Evolutionary conservation across 352 stramenopile species (phyloP).

Genomic region (Pythium myriotylum): DNA sequence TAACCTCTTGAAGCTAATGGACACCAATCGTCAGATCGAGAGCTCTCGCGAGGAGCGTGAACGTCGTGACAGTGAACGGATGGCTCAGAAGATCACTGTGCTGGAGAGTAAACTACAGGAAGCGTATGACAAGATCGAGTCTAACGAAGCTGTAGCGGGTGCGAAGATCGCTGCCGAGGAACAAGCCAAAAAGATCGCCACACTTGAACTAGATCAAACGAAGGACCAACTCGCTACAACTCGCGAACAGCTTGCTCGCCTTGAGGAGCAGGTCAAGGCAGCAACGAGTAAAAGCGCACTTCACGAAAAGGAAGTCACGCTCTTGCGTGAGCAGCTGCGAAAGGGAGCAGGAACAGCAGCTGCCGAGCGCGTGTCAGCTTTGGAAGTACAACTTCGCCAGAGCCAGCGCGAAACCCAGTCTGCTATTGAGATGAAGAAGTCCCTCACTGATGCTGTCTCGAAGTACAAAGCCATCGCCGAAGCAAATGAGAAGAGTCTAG

Average conservation of each 20-base stretch:
- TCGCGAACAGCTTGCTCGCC: slow-evolving; percentile 48
- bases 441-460: slow-evolving; percentile 56
- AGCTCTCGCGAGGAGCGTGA: slow-evolving; percentile 58
- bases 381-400: slow-evolving; percentile 67
- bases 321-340: slow-evolving; percentile 56
- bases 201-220: slow-evolving; percentile 40
- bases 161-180: slow-evolving; percentile 50
- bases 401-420: slow-evolving; percentile 62
- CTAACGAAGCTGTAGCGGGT: slow-evolving; percentile 50
- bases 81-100: slow-evolving; percentile 47
- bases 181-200: slow-evolving; percentile 60
- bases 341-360: slow-evolving; percentile 66
- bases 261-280: slow-evolving; percentile 57
- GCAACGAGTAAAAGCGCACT: slow-evolving; percentile 44
- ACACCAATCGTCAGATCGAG: slow-evolving; percentile 73
- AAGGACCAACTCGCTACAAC: slow-evolving; percentile 38
- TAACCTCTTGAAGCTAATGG: slow-evolving; percentile 82
- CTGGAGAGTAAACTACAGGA: slow-evolving; percentile 66
- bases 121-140: slow-evolving; percentile 63
- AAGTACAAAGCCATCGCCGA: slow-evolving; percentile 82
- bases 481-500: slow-evolving; percentile 71
- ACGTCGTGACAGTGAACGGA: slow-evolving; percentile 44
- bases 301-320: slow-evolving; percentile 61
- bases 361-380: slow-evolving; percentile 55
- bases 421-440: slow-evolving; percentile 59